Base-by-base conservation (phyloP, 768 basidiomycete species). In the Stropharia rugosoannulata region DNA sequence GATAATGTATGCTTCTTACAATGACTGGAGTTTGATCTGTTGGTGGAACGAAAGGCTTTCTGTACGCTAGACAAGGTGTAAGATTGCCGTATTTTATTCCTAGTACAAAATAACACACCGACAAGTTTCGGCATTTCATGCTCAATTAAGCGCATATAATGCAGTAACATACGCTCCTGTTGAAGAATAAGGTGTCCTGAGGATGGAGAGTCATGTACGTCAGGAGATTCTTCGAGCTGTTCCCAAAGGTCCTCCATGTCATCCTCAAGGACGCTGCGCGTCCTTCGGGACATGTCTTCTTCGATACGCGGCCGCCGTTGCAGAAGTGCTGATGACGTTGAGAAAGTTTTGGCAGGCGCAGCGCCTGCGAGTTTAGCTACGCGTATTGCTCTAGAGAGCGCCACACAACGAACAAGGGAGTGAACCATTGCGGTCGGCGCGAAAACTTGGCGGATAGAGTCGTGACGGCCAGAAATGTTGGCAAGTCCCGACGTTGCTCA, bases 121-220 rank as follows among this genome's bases (percentile, higher is more conserved):
- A 91, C 85, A 49, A 96, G 83, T 67, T 89, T 85, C 18, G 90
- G 89, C 81, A 93, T 84, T 72, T 96, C 93, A 60, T 90, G 85
- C 68, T 94, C 93, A 56, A 95, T 91, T 59, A 95, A 78, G 50
- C 93, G 82, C 66, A 95, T 73, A 67, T 93, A 90, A 61, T 90
- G 81, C 41, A 94, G 71, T 43, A 82, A 74, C 65, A 90, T 80
- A 32, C 92, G 80, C 61, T 94, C 85, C 64, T 91, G 83, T 54
- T 84, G 80, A 47, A 95, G 70, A 62, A 86, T 80, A 39, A 87
- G 65, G 73, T 95, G 93, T 15, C 86, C 91, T 19, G 77, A 75
- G 25, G 85, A 77, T 12, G 89, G 80, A 36, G 86, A 77, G 66
- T 95, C 93, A 57, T 88, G 80, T 19, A 80, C 69, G 39, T 78